Percentiles rank a stretch among this genome's conserved stretches.
Conservation (phyloP, 106 monocot genomes). For the Alisma plantagoaquatica region DNA sequence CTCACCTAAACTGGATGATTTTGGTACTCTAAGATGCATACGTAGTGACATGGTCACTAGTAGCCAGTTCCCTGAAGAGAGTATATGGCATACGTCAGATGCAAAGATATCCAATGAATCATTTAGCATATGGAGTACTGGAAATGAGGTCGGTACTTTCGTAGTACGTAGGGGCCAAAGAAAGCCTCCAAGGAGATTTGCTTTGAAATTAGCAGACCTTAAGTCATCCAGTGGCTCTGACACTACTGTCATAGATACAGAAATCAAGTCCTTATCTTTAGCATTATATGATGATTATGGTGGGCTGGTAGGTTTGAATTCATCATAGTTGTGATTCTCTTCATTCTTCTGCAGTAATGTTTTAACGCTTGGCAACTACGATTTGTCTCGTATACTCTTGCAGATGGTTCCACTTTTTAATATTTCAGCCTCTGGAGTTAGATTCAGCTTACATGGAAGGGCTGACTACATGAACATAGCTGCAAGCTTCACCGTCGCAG, state of each 20-base stretch:
- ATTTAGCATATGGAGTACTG: conserved; percentile 89
- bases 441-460: conserved; percentile 58
- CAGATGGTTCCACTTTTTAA: conserved; percentile 99
- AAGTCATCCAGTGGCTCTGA: conserved; percentile 42
- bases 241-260: conserved; percentile 52
- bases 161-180: conserved; percentile 76
- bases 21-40: conserved; percentile 74
- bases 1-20: conserved; percentile 47
- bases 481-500: conserved; percentile 60
- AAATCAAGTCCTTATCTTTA: conserved; percentile 81
- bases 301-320: conserved; percentile 67
- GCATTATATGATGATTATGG: conserved; percentile 96
- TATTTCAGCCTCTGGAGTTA: conserved; percentile 47
- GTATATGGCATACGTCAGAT: conserved; percentile 80
- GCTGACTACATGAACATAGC: conserved; percentile 58
- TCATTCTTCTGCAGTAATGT: conserved; percentile 2
- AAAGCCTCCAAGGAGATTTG: conserved; percentile 88
- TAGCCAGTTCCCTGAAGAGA: conserved; percentile 75
- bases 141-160: conserved; percentile 63
- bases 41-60: conserved; percentile 85
- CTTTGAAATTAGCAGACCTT: conserved; percentile 53
- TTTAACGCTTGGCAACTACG: not conserved
- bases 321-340: too few relatives aligned
- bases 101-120: conserved; percentile 31
- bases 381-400: not conserved